phyloP scores from a whole-genome alignment of 2,329 filamentous ascomycete genomes.

The Anisogramma anomala region DNA sequence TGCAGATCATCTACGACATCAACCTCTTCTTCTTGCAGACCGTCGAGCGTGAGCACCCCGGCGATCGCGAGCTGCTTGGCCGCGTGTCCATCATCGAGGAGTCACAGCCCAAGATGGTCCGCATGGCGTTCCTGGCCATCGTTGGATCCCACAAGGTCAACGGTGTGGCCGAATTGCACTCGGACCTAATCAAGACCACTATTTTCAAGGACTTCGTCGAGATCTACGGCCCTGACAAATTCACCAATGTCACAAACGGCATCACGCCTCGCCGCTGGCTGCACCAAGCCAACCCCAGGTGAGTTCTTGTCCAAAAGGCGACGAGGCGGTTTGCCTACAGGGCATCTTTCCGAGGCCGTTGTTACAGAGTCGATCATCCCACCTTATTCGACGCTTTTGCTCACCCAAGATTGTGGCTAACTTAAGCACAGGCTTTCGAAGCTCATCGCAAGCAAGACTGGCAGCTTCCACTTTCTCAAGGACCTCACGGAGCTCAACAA shows the following conservation, averaged over 20 bases:
- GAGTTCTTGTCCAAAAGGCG: too few species aligned
- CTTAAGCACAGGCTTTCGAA: too few species aligned
- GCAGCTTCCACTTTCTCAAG: slow-evolving; percentile 74
- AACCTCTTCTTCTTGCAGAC: slow-evolving; percentile 86
- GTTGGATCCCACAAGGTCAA: slow-evolving; percentile 99
- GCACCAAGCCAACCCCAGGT: slow-evolving; percentile 97
- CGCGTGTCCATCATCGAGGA: slow-evolving; percentile 98
- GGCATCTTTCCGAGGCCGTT: too few species aligned
- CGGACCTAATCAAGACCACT: slow-evolving; percentile 95
- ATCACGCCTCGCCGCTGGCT: slow-evolving; percentile 94
- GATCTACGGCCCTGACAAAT: slow-evolving; percentile 90
- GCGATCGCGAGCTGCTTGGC: slow-evolving; percentile 72
- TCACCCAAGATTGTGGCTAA: too few species aligned
- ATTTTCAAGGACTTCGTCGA: slow-evolving; percentile 98
- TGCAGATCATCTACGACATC: slow-evolving; percentile 98
- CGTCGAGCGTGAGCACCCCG: slow-evolving; percentile 83
- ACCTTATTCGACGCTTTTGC: too few species aligned
- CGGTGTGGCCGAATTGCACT: slow-evolving; percentile 93
- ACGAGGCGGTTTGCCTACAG: too few species aligned
- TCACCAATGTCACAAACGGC: slow-evolving; percentile 96
- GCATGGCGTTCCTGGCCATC: slow-evolving; percentile 91
- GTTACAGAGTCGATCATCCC: too few species aligned
- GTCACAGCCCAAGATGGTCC: slow-evolving; percentile 91
- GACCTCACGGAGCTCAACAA: slow-evolving; percentile 79
- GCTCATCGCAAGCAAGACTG: slow-evolving; percentile 81